Conservation (phyloP, 2,329 filamentous ascomycete genomes). For the Boeremia exigua region DNA sequence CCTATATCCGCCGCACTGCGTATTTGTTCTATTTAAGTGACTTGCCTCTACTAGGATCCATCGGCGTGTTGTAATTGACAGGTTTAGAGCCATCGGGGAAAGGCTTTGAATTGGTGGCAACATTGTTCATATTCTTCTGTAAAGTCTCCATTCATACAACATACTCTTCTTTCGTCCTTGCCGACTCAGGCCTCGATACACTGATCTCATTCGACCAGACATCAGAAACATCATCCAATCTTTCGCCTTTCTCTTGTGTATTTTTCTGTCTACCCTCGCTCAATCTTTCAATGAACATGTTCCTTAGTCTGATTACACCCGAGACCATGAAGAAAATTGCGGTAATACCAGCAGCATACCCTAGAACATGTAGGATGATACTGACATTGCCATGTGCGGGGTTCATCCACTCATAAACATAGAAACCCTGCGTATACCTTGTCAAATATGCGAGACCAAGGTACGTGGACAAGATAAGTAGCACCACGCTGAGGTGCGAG, state of each 20-base stretch:
- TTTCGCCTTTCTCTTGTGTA: conserved; percentile 20
- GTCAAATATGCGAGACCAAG: conserved; percentile 76
- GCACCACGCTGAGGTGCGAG: conserved; percentile 68
- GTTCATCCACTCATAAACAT: conserved; percentile 67
- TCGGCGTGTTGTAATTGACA: too few species aligned
- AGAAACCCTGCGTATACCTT: conserved; percentile 70
- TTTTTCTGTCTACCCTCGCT: conserved; percentile 1
- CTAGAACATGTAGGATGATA: conserved; percentile 30
- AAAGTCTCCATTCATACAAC: conserved; percentile 4
- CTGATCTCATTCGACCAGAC: conserved; percentile 21
- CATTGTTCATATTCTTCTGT: background rate
- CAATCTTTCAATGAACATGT: conserved; percentile 18
- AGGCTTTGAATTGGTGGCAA: too few species aligned
- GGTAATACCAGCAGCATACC: conserved; percentile 31
- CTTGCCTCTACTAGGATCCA: too few species aligned
- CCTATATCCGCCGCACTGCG: too few species aligned
- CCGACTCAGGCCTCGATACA: conserved; percentile 11
- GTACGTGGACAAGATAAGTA: conserved; percentile 72
- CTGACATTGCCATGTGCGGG: conserved; percentile 31
- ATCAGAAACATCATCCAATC: conserved; percentile 17
- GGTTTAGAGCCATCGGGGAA: too few species aligned
- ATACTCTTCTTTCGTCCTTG: background rate
- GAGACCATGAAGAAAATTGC: conserved; percentile 26
- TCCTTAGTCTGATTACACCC: conserved; percentile 21
- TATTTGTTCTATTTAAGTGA: too few species aligned